These are phyloP conservation scores for Saturnispora serradocipensis DNA, from an alignment of 805 yeast species.

Conservation along the genomic window DNA sequence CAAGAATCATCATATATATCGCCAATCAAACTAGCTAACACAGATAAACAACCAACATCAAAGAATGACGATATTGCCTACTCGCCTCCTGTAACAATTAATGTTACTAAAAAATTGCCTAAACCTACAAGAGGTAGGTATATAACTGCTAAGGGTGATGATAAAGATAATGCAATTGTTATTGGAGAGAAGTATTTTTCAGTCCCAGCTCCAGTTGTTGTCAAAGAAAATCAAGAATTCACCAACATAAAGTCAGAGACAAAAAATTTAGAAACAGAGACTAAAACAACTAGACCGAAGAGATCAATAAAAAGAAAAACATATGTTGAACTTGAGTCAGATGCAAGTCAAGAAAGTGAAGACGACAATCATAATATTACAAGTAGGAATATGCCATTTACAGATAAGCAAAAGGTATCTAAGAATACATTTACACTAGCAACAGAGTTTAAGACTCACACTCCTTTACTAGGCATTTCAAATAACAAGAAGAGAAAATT, in stretches of 20 bases:
- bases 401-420: background rate
- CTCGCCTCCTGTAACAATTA: background rate
- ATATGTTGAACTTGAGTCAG: background rate
- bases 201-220: background rate
- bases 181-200: background rate
- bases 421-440: background rate
- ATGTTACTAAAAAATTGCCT: background rate
- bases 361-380: background rate
- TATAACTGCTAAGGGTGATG: background rate
- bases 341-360: background rate
- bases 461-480: background rate
- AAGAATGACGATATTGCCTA: background rate
- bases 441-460: background rate
- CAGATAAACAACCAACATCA: background rate
- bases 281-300: background rate
- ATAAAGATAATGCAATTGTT: background rate
- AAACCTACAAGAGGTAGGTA: background rate
- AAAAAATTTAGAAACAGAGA: background rate
- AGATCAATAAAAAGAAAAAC: background rate
- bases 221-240: background rate
- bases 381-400: background rate
- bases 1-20: constrained; percentile 7
- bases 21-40: constrained; percentile 3
- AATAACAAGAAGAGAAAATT: background rate
- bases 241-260: background rate